Evolutionary conservation across 805 yeast species (phyloP).

Genomic region (Pichia nanzhaoensis): DNA sequence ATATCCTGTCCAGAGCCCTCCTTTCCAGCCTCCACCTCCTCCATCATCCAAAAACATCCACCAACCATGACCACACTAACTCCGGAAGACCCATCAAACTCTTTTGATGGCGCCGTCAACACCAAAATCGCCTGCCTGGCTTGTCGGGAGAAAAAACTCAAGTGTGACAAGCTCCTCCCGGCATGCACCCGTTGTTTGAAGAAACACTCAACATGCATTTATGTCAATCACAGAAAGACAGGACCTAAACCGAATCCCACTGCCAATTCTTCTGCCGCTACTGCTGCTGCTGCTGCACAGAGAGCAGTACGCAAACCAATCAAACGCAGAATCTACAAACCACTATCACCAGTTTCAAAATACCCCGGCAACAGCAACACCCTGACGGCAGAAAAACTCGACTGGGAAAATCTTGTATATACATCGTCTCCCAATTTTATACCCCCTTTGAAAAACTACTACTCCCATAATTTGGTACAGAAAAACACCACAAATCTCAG

Average conservation of each 20-base stretch:
- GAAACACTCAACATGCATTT: conserved; percentile 20
- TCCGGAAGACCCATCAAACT: neutral
- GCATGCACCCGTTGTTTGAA: conserved; percentile 22
- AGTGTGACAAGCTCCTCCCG: conserved; percentile 27
- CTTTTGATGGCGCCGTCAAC: conserved; percentile 1
- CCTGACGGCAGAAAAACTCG: too few species aligned
- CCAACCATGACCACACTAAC: neutral
- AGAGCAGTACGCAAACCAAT: too few species aligned
- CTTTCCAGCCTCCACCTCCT: too few species aligned
- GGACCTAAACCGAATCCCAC: conserved; percentile 25
- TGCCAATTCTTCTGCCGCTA: too few species aligned
- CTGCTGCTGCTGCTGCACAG: too few species aligned
- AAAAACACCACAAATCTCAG: neutral
- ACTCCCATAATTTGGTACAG: neutral
- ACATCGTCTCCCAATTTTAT: neutral
- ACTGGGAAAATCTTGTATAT: too few species aligned
- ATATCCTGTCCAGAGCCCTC: too few species aligned
- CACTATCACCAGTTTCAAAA: too few species aligned
- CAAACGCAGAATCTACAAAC: too few species aligned
- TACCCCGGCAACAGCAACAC: neutral
- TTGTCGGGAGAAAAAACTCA: conserved; percentile 29
- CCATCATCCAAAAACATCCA: too few species aligned
- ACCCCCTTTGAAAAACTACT: neutral
- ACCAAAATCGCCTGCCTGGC: conserved; percentile 27
- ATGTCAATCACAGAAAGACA: conserved; percentile 26